phyloP scores from a whole-genome alignment of 345 rosid species.

The Fremontodendron californicum region DNA sequence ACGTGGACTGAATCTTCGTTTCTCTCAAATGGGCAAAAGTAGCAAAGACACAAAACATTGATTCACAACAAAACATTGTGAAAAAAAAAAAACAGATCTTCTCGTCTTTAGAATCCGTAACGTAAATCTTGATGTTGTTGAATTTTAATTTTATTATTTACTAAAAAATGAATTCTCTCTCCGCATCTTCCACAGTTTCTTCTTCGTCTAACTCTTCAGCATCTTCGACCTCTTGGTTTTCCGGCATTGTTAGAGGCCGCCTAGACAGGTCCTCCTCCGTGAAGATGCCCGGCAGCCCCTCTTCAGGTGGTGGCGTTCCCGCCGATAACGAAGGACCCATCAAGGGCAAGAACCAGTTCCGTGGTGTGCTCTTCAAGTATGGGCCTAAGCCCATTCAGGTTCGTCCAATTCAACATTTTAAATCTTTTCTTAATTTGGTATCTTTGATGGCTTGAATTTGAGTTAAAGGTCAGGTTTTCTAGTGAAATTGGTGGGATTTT shows the following conservation, averaged over 20 bases:
- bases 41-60: too few species aligned
- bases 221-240: conserved; percentile 46
- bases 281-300: conserved; percentile 34
- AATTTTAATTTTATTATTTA: neutral
- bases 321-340: conserved; percentile 50
- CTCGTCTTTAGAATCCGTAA: neutral
- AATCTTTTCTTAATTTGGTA: conserved; percentile 12
- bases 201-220: conserved; percentile 10
- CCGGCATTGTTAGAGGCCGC: conserved; percentile 76
- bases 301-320: conserved; percentile 24
- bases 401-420: conserved; percentile 4
- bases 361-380: conserved; percentile 85
- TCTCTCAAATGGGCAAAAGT: too few species aligned
- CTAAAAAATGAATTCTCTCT: conserved; percentile 5
- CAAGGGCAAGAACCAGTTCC: conserved; percentile 86
- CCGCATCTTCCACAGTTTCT: neutral
- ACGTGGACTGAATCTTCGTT: too few species aligned
- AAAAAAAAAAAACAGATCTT: neutral
- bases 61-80: neutral
- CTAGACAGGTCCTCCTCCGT: conserved; percentile 33
- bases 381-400: conserved; percentile 91
- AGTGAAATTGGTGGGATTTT: neutral
- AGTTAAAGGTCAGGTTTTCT: neutral
- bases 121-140: neutral
- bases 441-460: neutral